These are phyloP conservation scores for Teratosphaeria pseudoeucalypti DNA, from an alignment of 2,329 filamentous ascomycete species.

Conservation along the genomic window DNA sequence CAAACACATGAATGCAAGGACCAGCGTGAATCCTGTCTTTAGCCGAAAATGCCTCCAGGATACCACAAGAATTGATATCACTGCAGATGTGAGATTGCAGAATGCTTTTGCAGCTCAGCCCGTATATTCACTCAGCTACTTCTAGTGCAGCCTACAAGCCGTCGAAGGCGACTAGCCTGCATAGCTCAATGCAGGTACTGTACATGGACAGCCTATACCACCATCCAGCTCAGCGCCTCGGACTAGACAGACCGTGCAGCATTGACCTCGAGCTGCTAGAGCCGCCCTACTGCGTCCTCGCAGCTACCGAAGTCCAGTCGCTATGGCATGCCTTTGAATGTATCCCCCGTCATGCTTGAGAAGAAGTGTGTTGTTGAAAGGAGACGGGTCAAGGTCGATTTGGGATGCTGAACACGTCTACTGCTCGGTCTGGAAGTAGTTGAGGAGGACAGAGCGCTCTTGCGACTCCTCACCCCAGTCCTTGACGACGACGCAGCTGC, in stretches of 20 bases:
- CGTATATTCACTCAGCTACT: not conserved
- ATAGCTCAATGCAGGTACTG: not conserved
- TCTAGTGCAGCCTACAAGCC: not conserved
- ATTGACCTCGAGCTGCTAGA: not conserved
- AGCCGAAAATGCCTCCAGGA: not conserved
- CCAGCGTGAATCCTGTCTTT: not conserved
- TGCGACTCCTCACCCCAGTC: constrained; percentile 99
- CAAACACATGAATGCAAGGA: not conserved
- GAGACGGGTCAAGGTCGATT: not conserved
- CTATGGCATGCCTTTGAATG: not conserved
- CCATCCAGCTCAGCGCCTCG: not conserved
- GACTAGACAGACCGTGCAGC: not conserved
- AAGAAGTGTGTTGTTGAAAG: not conserved
- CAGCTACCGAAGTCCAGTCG: not conserved
- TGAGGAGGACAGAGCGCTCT: constrained; percentile 96
- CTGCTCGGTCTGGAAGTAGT: constrained; percentile 95
- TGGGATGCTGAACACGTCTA: constrained; percentile 21
- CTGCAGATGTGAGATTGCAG: not conserved
- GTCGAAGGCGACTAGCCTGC: not conserved
- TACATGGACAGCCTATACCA: not conserved
- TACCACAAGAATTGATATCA: not conserved
- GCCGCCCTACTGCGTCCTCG: not conserved
- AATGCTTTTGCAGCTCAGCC: not conserved
- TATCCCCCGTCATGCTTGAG: not conserved
- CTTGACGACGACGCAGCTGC: constrained; percentile 99